These are phyloP conservation scores for Spinacia oleracea DNA, from an alignment of 179 eudicot species.

Conservation along the genomic window DNA sequence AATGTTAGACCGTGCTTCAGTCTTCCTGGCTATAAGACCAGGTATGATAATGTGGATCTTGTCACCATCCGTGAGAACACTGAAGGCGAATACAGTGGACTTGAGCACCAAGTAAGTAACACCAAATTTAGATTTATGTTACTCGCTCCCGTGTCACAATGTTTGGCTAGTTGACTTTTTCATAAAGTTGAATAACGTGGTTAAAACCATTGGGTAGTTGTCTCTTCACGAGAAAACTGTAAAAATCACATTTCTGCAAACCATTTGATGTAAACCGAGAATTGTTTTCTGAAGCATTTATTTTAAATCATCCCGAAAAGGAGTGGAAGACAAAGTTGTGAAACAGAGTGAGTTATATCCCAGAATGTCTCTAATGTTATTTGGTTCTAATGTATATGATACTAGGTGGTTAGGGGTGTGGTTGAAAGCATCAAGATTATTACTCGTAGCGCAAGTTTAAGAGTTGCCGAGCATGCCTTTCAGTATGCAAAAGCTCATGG, in stretches of 20 bases:
- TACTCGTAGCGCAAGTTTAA: constrained; percentile 94
- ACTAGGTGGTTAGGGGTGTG: constrained; percentile 94
- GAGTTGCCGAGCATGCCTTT: constrained; percentile 98
- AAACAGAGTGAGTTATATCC: neutral
- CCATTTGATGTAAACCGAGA: neutral
- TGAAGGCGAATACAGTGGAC: constrained; percentile 99
- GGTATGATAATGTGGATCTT: constrained; percentile 89
- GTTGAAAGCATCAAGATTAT: constrained; percentile 97
- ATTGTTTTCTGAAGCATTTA: neutral
- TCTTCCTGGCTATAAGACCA: constrained; percentile 96
- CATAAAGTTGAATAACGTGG: neutral
- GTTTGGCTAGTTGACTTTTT: neutral
- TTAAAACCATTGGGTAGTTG: neutral
- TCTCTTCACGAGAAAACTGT: neutral
- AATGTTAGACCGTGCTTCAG: constrained; percentile 99
- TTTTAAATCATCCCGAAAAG: neutral
- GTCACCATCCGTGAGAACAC: constrained; percentile 98
- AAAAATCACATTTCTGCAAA: too few relatives aligned
- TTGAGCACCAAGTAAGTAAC: constrained; percentile 89
- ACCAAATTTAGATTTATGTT: neutral
- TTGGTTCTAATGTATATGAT: constrained; percentile 26
- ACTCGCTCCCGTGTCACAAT: neutral
- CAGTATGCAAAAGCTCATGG: constrained; percentile 92
- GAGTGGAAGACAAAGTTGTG: neutral
- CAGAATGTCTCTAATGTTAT: constrained; percentile 11